Percentiles rank a stretch among this genome's conserved stretches.
Conservation (phyloP, 441 rosid genomes). For the Adansonia grandidieri region DNA sequence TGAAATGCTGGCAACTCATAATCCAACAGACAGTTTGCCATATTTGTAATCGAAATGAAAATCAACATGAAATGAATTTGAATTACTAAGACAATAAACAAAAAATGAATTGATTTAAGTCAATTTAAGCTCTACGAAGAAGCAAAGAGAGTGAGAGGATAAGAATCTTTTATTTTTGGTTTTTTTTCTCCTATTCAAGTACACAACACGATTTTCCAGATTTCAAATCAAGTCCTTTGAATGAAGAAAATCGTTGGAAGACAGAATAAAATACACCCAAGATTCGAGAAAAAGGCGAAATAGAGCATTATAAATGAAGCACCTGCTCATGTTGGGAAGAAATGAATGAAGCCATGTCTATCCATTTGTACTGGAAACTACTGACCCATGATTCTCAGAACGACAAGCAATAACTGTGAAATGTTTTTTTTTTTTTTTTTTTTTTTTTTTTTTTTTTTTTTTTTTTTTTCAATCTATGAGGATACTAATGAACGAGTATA, state of each 20-base stretch:
- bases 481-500: too few species aligned
- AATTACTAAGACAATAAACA: not conserved
- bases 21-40: not conserved
- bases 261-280: not conserved
- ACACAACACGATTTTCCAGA: not conserved
- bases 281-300: not conserved
- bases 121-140: not conserved
- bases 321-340: conserved; percentile 7
- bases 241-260: not conserved
- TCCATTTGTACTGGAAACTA: conserved; percentile 14
- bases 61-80: not conserved
- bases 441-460: too few species aligned
- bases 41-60: not conserved
- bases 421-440: not conserved
- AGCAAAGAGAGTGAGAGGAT: too few species aligned
- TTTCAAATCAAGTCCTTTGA: not conserved
- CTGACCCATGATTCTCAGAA: not conserved
- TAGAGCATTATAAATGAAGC: not conserved
- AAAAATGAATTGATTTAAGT: not conserved
- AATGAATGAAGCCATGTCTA: not conserved
- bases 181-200: not conserved
- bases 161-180: not conserved
- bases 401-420: not conserved
- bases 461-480: too few species aligned
- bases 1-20: not conserved